Conservation (phyloP, 768 basidiomycete genomes). For the Boletus subparvulus region DNA sequence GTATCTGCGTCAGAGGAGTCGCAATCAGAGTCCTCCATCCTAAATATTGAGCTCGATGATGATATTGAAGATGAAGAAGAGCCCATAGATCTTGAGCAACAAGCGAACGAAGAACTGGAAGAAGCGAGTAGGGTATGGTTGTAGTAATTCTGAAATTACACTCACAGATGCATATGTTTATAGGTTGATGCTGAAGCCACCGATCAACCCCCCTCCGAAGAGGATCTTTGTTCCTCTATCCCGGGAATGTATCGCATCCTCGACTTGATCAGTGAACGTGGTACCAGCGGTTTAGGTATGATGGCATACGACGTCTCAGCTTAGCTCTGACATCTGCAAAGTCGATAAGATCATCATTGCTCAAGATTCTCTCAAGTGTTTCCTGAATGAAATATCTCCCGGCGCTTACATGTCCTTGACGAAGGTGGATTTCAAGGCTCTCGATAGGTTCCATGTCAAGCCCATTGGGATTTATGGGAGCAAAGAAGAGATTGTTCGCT, state of each 20-base stretch:
- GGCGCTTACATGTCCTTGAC: slow-evolving; percentile 55
- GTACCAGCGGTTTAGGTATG: slow-evolving; percentile 52
- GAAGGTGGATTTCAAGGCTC: slow-evolving; percentile 53
- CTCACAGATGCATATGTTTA: neutral
- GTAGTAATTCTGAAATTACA: neutral
- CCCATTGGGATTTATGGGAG: slow-evolving; percentile 60
- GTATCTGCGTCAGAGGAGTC: slow-evolving; percentile 4
- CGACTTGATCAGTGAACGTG: slow-evolving; percentile 52
- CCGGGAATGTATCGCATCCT: slow-evolving; percentile 51
- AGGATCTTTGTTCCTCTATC: slow-evolving; percentile 33
- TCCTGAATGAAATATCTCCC: slow-evolving; percentile 50
- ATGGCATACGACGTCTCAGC: neutral
- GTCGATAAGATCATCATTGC: slow-evolving; percentile 66
- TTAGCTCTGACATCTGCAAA: slow-evolving; percentile 20
- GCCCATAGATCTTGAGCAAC: slow-evolving; percentile 15
- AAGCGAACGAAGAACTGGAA: slow-evolving; percentile 7
- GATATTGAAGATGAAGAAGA: slow-evolving; percentile 19
- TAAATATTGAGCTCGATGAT: slow-evolving; percentile 15
- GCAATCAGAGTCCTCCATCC: slow-evolving; percentile 16
- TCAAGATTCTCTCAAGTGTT: slow-evolving; percentile 47
- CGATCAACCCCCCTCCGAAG: slow-evolving; percentile 12
- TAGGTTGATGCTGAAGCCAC: slow-evolving; percentile 18
- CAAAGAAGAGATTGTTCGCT: slow-evolving; percentile 47
- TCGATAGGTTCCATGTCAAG: slow-evolving; percentile 46
- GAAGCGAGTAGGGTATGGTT: slow-evolving; percentile 6